Evolutionary conservation across 2,329 filamentous ascomycete species (phyloP), one percentile per base, ranked within the genome.

Genomic region (Diplodia intermedia): DNA sequence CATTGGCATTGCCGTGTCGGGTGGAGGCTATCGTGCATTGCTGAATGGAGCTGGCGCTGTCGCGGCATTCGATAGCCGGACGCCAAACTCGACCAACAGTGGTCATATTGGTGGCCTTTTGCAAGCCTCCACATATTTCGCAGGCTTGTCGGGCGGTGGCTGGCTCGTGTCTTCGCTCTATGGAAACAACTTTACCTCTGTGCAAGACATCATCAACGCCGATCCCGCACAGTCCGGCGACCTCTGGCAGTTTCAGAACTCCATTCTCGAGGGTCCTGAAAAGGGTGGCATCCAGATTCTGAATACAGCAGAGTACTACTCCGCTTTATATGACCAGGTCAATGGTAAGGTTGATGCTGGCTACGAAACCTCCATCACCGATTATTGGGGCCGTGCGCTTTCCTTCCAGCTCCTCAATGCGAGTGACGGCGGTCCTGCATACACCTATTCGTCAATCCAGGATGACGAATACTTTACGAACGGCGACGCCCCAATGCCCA

Each of bases 341-440:
- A 71, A 82, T 0, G 81, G 76, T 4, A 95, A 94, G 80, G 73
- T 75, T 1, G 78, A 89, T 68, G 90, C 89, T 18, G 87, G 88
- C 0, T 94, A 85, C 75, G 76, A 79, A 29, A 87, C 86, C 3
- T 91, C 91, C 9, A 84, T 97, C 68, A 97, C 94, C 0, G 94
- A 97, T 81, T 93, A 93, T 78, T 97, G 93, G 83, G 92, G 91
- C 33, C 90, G 93, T 68, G 91, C 91, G 56, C 84, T 97, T n/a
- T 90, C 90, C 1, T 96, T 91, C 79, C 93, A 97, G 80, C 86
- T 97, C 57, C 86, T 97, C 76, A 91, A 94, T 75, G 90, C 87
- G 6, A 85, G 84, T 1, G 80, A 91, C 69, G 94, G 93, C 49
- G 93, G 92, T 0, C 88, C 90, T 20, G 84, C 83, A 15, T 93